These are phyloP conservation scores for Ceratocystis colombiana DNA, from an alignment of 2,329 filamentous ascomycete species.

Conservation along the genomic window DNA sequence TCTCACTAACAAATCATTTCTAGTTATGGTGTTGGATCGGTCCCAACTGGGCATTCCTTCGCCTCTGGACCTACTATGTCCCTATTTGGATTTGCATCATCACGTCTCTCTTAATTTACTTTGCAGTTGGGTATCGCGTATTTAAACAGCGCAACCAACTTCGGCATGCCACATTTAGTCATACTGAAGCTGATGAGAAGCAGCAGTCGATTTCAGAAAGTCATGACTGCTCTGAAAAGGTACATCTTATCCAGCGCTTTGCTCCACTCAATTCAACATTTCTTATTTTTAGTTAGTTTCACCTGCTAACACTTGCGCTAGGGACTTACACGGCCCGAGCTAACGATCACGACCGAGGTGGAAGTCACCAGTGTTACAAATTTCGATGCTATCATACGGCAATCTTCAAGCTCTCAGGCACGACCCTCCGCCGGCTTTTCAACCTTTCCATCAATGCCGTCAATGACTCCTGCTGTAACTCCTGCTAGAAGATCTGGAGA, in stretches of 20 bases:
- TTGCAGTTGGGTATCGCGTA: constrained; percentile 49
- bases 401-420: constrained; percentile 4
- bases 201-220: constrained; percentile 28
- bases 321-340: constrained; percentile 31
- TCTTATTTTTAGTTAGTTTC: neutral
- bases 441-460: constrained; percentile 7
- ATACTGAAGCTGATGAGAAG: constrained; percentile 28
- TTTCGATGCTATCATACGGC: constrained; percentile 15
- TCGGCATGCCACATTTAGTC: constrained; percentile 38
- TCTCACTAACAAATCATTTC: neutral
- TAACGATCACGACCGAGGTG: constrained; percentile 45
- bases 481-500: constrained; percentile 11
- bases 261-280: neutral
- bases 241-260: constrained; percentile 24
- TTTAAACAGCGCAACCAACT: constrained; percentile 48
- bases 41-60: constrained; percentile 43
- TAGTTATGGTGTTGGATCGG: constrained; percentile 56
- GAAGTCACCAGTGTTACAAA: constrained; percentile 20
- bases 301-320: constrained; percentile 21
- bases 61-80: constrained; percentile 53
- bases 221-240: constrained; percentile 33
- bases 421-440: constrained; percentile 10
- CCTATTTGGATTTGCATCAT: constrained; percentile 52
- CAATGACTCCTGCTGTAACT: neutral
- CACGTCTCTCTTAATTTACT: constrained; percentile 46